Evolutionary conservation across 1,139 yeast genomes (phyloP), one percentile per base, ranked within the genome.

Genomic region (Sugiyamaella grinbergsii): DNA sequence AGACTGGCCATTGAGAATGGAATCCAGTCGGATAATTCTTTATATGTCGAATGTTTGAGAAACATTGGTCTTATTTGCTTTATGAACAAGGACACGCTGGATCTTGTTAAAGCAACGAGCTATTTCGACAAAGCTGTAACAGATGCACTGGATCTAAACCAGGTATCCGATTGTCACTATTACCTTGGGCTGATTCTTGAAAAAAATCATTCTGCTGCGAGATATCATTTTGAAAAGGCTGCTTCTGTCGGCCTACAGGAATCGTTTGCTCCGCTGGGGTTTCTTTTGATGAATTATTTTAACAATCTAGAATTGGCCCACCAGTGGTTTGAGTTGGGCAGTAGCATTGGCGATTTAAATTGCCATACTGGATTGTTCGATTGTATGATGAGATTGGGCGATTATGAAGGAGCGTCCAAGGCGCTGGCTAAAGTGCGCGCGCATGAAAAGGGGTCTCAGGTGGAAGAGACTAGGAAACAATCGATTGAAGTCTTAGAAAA

Each of bases 271-370:
- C 79, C 83, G 22, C 70, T 90, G 45, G 98, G 97, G 1, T 85
- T 84, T 64, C 67, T 89, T 56, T 93, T 89, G 58, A 69, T 89
- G 71, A 69, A 69, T 53, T 64, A 67, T 54, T 69, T 64, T 50
- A 62, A 63, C 41, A 59, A 64, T 18, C 54, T 60, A 0, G 82
- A 82, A 58, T 79, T 83, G 51, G 88, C 95, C 0, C 70, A 75
- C 36, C 89, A 88, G 62, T 91, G 97, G 97, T 89, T 90, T 69
- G 79, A 79, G 59, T 69, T 90, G 42, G 98, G 96, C 0, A 75
- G 80, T 33, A 93, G 86, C 55, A 71, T 86, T 2, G 73, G 80
- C 40, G 78, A 75, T 47, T 52, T 72, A 4, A 76, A 81, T 36
- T 87, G 94, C 60, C 71, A 81, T 59, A 74, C 89, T 46, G 97